A percentile compares a stretch with the other conserved stretches of the same genome.
Evolutionary conservation across 2,329 filamentous ascomycete species (phyloP).

Genomic region (Xylaria sp.): DNA sequence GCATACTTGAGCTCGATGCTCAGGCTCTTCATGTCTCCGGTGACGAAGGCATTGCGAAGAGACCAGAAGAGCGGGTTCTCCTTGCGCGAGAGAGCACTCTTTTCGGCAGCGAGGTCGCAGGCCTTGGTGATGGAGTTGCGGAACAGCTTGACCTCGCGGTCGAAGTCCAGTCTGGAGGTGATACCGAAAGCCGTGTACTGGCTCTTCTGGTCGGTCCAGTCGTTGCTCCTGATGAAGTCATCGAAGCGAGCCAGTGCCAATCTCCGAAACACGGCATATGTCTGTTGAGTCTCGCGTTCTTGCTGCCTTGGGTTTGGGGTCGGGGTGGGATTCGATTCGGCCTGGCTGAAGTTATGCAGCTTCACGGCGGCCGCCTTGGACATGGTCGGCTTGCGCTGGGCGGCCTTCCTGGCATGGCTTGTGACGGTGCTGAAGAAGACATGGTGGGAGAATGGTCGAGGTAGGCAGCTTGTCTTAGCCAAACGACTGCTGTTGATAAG

Average conservation of each 20-base stretch:
- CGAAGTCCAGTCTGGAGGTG: constrained; percentile 54
- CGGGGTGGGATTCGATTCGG: not conserved
- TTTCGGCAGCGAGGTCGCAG: constrained; percentile 55
- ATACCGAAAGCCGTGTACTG: constrained; percentile 52
- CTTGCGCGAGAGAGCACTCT: constrained; percentile 51
- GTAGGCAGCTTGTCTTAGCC: constrained; percentile 42
- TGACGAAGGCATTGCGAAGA: constrained; percentile 69
- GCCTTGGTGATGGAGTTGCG: constrained; percentile 57
- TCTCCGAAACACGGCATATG: constrained; percentile 44
- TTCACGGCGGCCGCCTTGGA: not conserved
- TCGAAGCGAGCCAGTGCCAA: constrained; percentile 50
- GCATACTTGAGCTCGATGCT: constrained; percentile 70
- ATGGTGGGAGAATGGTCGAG: constrained; percentile 36
- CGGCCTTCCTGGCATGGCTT: constrained; percentile 9
- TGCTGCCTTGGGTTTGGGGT: not conserved
- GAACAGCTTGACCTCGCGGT: constrained; percentile 59
- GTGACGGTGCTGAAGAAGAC: constrained; percentile 45
- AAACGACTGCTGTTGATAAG: constrained; percentile 39
- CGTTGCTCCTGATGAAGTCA: constrained; percentile 48
- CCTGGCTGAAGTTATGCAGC: not conserved
- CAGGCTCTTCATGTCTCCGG: constrained; percentile 62
- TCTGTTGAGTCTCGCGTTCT: constrained; percentile 26
- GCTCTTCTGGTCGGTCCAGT: constrained; percentile 41
- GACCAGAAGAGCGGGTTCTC: constrained; percentile 67
- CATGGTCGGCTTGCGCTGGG: not conserved